These are phyloP conservation scores for Xylaria curta DNA, from an alignment of 495 filamentous ascomycete genomes.

Conservation along the genomic window DNA sequence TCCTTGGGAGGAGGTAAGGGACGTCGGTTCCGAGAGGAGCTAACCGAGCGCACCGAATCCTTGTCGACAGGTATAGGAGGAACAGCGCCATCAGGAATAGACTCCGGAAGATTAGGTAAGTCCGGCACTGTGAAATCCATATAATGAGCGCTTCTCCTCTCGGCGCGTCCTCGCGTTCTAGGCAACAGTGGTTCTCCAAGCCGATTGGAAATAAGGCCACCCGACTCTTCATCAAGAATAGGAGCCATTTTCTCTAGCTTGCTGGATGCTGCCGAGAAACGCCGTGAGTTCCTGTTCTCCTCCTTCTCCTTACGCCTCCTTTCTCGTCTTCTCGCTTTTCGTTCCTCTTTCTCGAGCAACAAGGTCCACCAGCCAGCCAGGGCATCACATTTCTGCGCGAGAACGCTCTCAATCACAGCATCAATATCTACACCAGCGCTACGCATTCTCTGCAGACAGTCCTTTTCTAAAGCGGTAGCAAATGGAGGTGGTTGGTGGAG, in stretches of 20 bases:
- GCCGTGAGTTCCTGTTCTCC: conserved; percentile 79
- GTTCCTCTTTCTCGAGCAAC: conserved; percentile 92
- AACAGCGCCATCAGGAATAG: conserved; percentile 49
- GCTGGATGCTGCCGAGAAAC: conserved; percentile 85
- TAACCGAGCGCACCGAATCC: conserved; percentile 72
- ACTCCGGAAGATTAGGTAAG: conserved; percentile 75
- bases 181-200: conserved; percentile 58
- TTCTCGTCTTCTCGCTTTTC: conserved; percentile 84
- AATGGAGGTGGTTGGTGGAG: conserved; percentile 84
- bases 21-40: conserved; percentile 69
- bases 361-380: conserved; percentile 97
- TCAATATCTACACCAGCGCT: conserved; percentile 95
- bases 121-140: conserved; percentile 62
- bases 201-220: conserved; percentile 39
- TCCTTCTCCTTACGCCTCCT: conserved; percentile 85
- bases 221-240: conserved; percentile 65
- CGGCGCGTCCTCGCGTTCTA: conserved; percentile 61
- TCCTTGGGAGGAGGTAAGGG: conserved; percentile 91
- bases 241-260: conserved; percentile 80
- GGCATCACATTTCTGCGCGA: conserved; percentile 85
- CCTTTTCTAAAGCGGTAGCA: conserved; percentile 86
- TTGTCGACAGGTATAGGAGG: conserved; percentile 78
- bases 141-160: conserved; percentile 60
- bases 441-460: conserved; percentile 90
- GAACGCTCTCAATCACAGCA: conserved; percentile 89